Conservation (phyloP, 805 yeast genomes). For the Dipodascus geniculatus region DNA sequence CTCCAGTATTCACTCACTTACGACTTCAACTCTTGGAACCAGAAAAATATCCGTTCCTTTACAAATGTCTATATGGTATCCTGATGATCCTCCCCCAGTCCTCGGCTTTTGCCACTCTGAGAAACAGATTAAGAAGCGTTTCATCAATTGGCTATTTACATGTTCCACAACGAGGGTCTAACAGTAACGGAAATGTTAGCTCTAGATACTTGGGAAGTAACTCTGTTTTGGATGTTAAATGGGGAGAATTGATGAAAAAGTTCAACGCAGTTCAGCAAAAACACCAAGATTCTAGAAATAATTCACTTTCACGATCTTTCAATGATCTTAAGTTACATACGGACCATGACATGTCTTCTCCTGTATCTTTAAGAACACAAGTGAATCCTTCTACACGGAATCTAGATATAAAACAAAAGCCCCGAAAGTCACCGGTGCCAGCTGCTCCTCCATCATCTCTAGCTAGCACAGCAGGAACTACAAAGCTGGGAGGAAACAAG, state of each 20-base stretch:
- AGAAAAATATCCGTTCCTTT: conserved; percentile 63
- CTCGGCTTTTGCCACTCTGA: conserved; percentile 71
- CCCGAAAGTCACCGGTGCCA: neutral
- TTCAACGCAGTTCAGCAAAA: conserved; percentile 36
- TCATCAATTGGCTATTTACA: conserved; percentile 25
- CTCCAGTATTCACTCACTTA: conserved; percentile 81
- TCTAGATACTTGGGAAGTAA: neutral
- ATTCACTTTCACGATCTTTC: neutral
- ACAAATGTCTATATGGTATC: conserved; percentile 82
- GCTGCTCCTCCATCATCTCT: neutral
- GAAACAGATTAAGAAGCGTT: conserved; percentile 59
- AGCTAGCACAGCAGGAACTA: neutral
- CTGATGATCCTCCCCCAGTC: conserved; percentile 93
- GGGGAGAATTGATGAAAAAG: conserved; percentile 35
- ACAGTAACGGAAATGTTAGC: conserved; percentile 3
- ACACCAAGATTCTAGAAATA: conserved; percentile 15
- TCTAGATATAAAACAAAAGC: neutral
- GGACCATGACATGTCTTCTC: neutral
- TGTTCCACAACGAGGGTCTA: conserved; percentile 7
- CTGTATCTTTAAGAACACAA: neutral
- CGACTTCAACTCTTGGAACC: conserved; percentile 87
- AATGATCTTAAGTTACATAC: neutral
- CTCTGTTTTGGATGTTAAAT: conserved; percentile 21
- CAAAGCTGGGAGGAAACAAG: neutral
- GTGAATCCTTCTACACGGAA: neutral